phyloP scores from a whole-genome alignment of 1,284 basidiomycete species.

The Xanthoconium separans region DNA sequence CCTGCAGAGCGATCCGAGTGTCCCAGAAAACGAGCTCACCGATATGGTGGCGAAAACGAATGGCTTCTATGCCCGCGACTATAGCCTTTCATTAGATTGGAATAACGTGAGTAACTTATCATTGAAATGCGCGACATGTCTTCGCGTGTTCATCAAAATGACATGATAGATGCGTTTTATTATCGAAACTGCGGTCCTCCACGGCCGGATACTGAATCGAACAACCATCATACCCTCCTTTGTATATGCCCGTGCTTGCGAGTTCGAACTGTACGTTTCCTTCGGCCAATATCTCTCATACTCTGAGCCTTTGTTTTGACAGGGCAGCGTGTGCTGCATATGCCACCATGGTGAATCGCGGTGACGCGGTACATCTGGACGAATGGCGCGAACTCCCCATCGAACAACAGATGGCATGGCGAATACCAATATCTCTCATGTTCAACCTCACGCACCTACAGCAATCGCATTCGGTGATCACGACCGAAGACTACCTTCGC shows the following conservation, averaged over 20 bases:
- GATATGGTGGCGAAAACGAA: constrained; percentile 29
- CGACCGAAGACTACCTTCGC: constrained; percentile 42
- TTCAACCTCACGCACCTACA: constrained; percentile 46
- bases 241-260: constrained; percentile 43
- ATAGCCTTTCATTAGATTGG: constrained; percentile 36
- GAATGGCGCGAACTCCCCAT: constrained; percentile 42
- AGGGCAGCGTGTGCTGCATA: constrained; percentile 35
- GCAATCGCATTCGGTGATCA: constrained; percentile 38
- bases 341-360: constrained; percentile 41
- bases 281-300: not conserved
- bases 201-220: constrained; percentile 37
- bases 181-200: constrained; percentile 39
- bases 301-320: not conserved
- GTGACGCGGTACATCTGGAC: constrained; percentile 34
- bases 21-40: constrained; percentile 12
- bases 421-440: constrained; percentile 41
- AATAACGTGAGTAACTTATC: constrained; percentile 28
- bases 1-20: not conserved
- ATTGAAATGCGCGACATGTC: not conserved
- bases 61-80: constrained; percentile 36
- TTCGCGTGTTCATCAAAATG: not conserved
- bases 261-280: constrained; percentile 32
- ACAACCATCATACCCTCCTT: constrained; percentile 40
- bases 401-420: constrained; percentile 42
- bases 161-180: constrained; percentile 39